Evolutionary conservation across 495 filamentous ascomycete genomes (phyloP).

Genomic region (Daldinia bambusicola): DNA sequence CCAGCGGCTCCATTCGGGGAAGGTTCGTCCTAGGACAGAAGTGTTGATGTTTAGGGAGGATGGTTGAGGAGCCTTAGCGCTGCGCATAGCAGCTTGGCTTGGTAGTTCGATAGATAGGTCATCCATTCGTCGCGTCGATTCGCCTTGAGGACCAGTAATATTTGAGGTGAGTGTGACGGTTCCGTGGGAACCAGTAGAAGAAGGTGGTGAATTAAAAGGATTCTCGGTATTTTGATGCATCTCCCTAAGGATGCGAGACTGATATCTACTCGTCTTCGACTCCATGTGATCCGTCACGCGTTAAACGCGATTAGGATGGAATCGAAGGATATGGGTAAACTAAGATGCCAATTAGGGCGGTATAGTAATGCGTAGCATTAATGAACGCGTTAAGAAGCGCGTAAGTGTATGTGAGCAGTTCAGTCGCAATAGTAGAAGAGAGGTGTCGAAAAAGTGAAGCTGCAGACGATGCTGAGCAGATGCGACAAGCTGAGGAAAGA

Average conservation of each 20-base stretch:
- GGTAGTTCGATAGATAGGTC: conserved; percentile 34
- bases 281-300: conserved; percentile 39
- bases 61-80: conserved; percentile 27
- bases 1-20: conserved; percentile 66
- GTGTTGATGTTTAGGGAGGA: conserved; percentile 62
- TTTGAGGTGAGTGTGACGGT: conserved; percentile 61
- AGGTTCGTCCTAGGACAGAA: conserved; percentile 69
- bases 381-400: conserved; percentile 24
- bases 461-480: conserved; percentile 22
- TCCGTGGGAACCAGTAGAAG: conserved; percentile 63
- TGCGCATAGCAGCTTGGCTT: conserved; percentile 29
- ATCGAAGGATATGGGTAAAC: conserved; percentile 21
- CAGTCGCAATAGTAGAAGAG: background rate
- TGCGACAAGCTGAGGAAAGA: conserved; percentile 19
- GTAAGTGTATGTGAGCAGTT: conserved; percentile 15
- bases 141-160: conserved; percentile 58
- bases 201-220: conserved; percentile 61
- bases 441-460: conserved; percentile 15
- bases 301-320: conserved; percentile 37
- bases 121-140: conserved; percentile 55
- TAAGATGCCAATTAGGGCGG: conserved; percentile 29
- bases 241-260: conserved; percentile 53
- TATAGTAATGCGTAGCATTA: conserved; percentile 27
- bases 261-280: conserved; percentile 44
- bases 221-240: conserved; percentile 54